Conservation (phyloP, 2,329 filamentous ascomycete genomes). For the Geoglossum cookeanum region DNA sequence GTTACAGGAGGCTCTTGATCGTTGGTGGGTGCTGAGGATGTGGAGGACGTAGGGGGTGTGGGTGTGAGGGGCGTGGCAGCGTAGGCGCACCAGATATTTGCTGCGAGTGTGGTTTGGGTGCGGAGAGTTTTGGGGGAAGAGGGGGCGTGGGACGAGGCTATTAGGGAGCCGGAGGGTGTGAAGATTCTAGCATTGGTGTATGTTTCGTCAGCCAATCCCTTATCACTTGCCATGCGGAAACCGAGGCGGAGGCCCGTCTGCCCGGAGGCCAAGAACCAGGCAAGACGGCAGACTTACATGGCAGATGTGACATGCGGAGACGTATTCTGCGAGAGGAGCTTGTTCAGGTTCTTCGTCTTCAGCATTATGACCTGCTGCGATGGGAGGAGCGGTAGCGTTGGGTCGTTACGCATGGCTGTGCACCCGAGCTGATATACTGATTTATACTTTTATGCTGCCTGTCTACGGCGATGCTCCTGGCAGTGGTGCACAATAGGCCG, state of each 20-base stretch:
- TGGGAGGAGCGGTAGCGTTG: neutral
- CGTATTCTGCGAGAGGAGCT: conserved; percentile 5
- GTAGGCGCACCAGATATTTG: conserved; percentile 5
- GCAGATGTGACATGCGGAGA: neutral
- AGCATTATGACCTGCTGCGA: conserved; percentile 1
- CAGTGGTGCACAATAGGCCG: too few relatives aligned
- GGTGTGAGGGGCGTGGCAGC: neutral
- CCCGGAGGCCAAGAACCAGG: neutral
- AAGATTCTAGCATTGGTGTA: conserved; percentile 1
- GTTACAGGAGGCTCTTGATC: neutral
- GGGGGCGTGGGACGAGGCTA: conserved; percentile 3
- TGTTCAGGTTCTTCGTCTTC: conserved; percentile 4
- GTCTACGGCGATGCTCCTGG: too few relatives aligned
- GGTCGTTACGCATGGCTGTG: neutral
- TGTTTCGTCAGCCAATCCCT: neutral
- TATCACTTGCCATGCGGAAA: neutral
- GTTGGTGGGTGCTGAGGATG: neutral
- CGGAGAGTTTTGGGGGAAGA: conserved; percentile 3
- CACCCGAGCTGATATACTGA: too few relatives aligned
- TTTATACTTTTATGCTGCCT: too few relatives aligned
- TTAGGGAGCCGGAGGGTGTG: conserved; percentile 2
- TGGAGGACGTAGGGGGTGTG: neutral
- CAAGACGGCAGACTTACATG: neutral
- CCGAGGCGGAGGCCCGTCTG: neutral
- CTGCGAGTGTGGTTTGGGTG: conserved; percentile 1